Conservation (phyloP, 345 rosid species). For the Gossypium mustelinum region DNA sequence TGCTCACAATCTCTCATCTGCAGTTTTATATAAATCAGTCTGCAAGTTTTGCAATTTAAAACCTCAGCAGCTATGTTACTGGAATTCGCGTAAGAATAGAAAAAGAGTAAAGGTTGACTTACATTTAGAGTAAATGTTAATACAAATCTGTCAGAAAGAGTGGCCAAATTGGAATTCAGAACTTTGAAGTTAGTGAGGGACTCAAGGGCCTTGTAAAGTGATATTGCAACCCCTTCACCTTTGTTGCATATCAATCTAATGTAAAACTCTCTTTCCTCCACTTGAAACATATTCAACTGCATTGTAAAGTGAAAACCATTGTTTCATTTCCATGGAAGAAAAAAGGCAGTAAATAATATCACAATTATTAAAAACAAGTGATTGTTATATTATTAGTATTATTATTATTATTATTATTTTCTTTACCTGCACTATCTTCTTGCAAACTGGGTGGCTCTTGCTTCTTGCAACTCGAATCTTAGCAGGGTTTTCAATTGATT, state of each 20-base stretch:
- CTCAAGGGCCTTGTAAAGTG: constrained; percentile 72
- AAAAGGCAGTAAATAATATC: neutral
- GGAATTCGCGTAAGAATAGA: neutral
- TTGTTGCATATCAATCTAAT: constrained; percentile 51
- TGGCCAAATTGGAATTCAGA: constrained; percentile 64
- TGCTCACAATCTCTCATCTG: constrained; percentile 51
- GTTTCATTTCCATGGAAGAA: neutral
- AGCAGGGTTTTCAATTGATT: constrained; percentile 20
- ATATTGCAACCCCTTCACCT: constrained; percentile 56
- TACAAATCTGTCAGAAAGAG: constrained; percentile 45
- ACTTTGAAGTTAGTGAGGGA: constrained; percentile 58
- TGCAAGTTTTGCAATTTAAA: neutral
- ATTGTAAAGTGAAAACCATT: neutral
- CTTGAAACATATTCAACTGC: constrained; percentile 71
- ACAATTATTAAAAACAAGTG: neutral
- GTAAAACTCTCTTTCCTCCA: constrained; percentile 69
- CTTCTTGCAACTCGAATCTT: constrained; percentile 27
- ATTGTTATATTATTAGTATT: too few species aligned
- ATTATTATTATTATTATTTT: neutral
- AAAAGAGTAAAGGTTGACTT: constrained; percentile 20
- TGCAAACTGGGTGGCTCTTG: constrained; percentile 26
- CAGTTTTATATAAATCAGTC: neutral
- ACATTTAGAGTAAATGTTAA: constrained; percentile 63
- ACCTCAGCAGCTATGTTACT: too few species aligned
- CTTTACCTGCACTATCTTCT: constrained; percentile 61